Base-by-base conservation (phyloP, 192 early-diverging fungal genomes). In the Phlyctochytrium planicorne region DNA sequence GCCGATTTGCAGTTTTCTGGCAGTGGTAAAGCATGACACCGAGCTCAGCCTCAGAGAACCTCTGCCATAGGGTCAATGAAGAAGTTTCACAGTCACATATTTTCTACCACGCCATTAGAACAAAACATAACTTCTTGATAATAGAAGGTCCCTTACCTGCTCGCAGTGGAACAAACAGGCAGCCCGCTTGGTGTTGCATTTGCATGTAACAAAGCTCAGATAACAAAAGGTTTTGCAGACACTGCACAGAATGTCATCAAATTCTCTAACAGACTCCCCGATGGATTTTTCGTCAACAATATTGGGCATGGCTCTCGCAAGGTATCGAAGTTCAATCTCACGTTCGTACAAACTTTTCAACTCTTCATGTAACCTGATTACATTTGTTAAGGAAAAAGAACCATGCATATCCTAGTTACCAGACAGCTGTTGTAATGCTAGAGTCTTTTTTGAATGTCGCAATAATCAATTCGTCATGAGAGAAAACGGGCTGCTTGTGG, bases 381-480 rank as follows among this genome's bases (percentile, higher is more conserved):
- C 6, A 29, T 30, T 20, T 33, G 40, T 27, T 30, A 3, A 35
- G 2, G 25, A 52, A 33, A n/a, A 52, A 3, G 50, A 52, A 31
- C 30, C 31, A n/a, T n/a, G n/a, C n/a, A n/a, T n/a, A 33, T 1
- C 24, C 50, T 62, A 14, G 53, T 52, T 37, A 74, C 79, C 78
- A 79, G 16, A 73, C 20, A 40, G 71, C 71, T 30, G 66, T 64
- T 33, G 68, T 71, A 1, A 79, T 60, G 66, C 59, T 66, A 4
- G 56, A 53, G 30, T 76, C 71, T 32, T 62, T 68, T 67, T 66
- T 55, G 6, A 66, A 66, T 31, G 73, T 78, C 24, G 74, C 66
- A 32, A 79, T 70, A 27, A 82, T 60, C 34, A 98, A 80, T 73
- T 96, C 93, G 53, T 98, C 96, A 82, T 98, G 96, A 16, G 91